Conservation (phyloP, 805 yeast genomes). For the Tetrapisispora pingtungensis region DNA sequence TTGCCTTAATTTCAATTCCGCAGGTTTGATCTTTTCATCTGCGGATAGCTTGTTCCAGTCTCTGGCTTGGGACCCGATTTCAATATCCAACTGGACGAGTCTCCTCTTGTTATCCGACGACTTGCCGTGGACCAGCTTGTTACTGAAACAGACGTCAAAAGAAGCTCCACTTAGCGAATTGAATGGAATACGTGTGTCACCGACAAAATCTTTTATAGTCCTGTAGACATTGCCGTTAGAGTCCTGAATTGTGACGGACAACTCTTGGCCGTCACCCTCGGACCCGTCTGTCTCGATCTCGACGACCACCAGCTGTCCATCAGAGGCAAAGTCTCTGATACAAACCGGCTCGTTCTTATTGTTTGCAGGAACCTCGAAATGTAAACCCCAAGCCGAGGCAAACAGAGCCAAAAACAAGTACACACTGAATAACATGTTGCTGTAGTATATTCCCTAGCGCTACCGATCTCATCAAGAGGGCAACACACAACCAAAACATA, state of each 20-base stretch:
- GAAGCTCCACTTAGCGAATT: slow-evolving; percentile 75
- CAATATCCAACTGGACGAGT: slow-evolving; percentile 81
- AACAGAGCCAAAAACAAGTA: background rate
- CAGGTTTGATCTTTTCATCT: slow-evolving; percentile 83
- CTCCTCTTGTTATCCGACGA: slow-evolving; percentile 43
- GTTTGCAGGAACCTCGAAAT: slow-evolving; percentile 44
- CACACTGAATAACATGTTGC: background rate
- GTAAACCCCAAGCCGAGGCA: slow-evolving; percentile 22
- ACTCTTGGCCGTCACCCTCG: slow-evolving; percentile 77
- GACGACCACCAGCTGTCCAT: slow-evolving; percentile 81
- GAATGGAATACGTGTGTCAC: slow-evolving; percentile 66
- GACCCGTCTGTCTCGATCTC: slow-evolving; percentile 65
- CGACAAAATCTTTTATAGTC: slow-evolving; percentile 65
- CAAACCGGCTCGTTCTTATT: slow-evolving; percentile 54
- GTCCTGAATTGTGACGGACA: slow-evolving; percentile 61
- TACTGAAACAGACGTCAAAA: slow-evolving; percentile 86
- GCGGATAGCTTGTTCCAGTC: slow-evolving; percentile 96
- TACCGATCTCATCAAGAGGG: too few relatives aligned
- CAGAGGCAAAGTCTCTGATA: slow-evolving; percentile 81
- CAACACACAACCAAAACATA: too few relatives aligned
- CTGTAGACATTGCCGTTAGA: slow-evolving; percentile 78
- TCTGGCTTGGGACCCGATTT: slow-evolving; percentile 92
- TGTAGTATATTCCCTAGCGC: too few relatives aligned
- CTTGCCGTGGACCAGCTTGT: slow-evolving; percentile 30
- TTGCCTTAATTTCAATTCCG: slow-evolving; percentile 80